Evolutionary conservation across 192 early-diverging fungal genomes (phyloP).

Genomic region (Rhizophagus prolifer): DNA sequence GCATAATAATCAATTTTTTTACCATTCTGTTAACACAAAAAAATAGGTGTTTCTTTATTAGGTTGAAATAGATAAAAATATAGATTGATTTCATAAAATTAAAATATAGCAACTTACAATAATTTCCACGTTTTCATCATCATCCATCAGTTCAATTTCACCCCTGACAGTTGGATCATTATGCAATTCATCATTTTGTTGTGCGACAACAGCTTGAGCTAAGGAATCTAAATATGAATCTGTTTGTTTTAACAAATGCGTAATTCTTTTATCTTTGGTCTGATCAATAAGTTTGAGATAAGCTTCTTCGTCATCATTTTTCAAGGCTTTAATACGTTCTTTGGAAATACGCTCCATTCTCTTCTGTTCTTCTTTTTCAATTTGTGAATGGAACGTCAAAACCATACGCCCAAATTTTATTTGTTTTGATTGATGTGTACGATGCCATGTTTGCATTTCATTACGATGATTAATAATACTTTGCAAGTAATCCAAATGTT

Average conservation of each 20-base stretch:
- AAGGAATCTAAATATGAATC: conserved; percentile 81
- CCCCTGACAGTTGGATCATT: conserved; percentile 40
- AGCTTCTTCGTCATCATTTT: conserved; percentile 96
- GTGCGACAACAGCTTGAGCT: conserved; percentile 80
- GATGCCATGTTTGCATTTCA: conserved; percentile 68
- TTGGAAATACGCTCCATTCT: conserved; percentile 78
- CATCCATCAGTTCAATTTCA: conserved; percentile 53
- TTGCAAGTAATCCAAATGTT: conserved; percentile 77
- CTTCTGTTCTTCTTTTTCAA: conserved; percentile 94
- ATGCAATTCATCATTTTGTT: conserved; percentile 64
- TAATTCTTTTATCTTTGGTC: conserved; percentile 95
- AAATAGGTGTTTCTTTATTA: background rate
- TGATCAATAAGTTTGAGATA: conserved; percentile 94
- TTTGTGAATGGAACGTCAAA: conserved; percentile 70
- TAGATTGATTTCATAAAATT: background rate
- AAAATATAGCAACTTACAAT: conserved; percentile 32
- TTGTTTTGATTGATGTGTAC: conserved; percentile 64
- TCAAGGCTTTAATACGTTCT: conserved; percentile 96
- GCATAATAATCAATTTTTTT: conserved; percentile 78
- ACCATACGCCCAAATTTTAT: conserved; percentile 77
- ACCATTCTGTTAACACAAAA: conserved; percentile 35
- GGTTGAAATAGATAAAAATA: background rate
- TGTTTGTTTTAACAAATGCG: conserved; percentile 89
- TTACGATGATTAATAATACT: conserved; percentile 74
- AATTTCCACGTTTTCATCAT: conserved; percentile 45